Base-by-base conservation (phyloP, 1,139 yeast species). In the Blastobotrys apis region DNA sequence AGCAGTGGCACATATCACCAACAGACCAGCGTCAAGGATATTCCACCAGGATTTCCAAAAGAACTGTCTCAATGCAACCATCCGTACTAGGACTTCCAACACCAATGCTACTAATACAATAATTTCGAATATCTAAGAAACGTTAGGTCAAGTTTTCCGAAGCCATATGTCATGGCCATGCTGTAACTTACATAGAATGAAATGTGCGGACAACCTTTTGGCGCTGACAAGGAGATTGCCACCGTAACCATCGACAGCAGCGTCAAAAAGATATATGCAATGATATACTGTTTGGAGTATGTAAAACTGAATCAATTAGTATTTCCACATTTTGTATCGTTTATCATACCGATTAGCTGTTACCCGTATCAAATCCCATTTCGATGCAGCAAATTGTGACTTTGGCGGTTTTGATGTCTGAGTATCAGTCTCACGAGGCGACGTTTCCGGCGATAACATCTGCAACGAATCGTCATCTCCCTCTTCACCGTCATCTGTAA, bases 1-100 rank as follows among this genome's bases (percentile, higher is more conserved):
- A 5, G 54, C 50, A 17, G 46, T 38, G 2, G 46, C 43, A 33
- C 54, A 51, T n/a, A 49, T 17, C 12, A 47, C 41, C 53, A 50
- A 44, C 37, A 51, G 25, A 3, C 37, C 30, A 3, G 47, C 53
- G 30, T 51, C 54, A 5, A 48, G 41, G 30, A 50, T 41, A 33
- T 51, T 51, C 54, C 54, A 51, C 42, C 44, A 48, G 2, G 49
- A 41, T 25, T 41, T 49, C 53, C 53, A 51, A 29, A 43, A 51
- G 35, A 44, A 45, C 26, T 40, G 34, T 13, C 53, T 39, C 29
- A 51, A 43, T 4, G 53, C 50, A 2, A 51, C 20, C 32, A 50
- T 50, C 16, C 54, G 39, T 2, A 51, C 38, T 12, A 42, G 34
- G 4, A 51, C 54, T 39, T 51, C 54, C 31, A 44, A 41, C 33